Conservation (phyloP, 192 early-diverging fungal genomes). For the Coemansia asiatica region DNA sequence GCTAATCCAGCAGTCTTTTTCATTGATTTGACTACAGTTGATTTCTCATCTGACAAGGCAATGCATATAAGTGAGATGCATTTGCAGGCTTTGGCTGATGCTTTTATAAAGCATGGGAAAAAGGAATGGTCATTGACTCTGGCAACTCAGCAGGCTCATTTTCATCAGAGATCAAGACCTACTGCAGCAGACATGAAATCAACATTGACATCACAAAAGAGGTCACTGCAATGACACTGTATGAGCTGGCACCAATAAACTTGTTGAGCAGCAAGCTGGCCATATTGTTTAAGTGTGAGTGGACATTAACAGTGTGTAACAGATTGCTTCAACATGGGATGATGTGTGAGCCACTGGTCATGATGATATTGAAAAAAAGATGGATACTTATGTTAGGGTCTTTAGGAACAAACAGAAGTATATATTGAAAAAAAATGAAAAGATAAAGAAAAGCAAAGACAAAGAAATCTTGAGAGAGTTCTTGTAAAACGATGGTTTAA, state of each 20-base stretch:
- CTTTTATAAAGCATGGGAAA: conserved; percentile 23
- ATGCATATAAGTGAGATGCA: conserved; percentile 37
- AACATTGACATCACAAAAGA: conserved; percentile 38
- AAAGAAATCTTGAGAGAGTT: too few species aligned
- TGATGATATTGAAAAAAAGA: conserved; percentile 54
- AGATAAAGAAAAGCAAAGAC: too few species aligned
- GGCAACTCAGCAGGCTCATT: neutral
- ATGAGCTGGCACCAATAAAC: conserved; percentile 36
- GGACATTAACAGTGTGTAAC: conserved; percentile 24
- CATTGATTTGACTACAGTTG: conserved; percentile 60
- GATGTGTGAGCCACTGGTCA: conserved; percentile 23
- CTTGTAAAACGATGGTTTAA: too few species aligned
- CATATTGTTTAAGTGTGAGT: conserved; percentile 33
- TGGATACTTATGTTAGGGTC: too few species aligned
- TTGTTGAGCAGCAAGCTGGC: conserved; percentile 27
- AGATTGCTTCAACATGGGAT: conserved; percentile 24
- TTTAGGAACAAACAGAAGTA: too few species aligned
- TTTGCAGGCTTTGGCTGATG: conserved; percentile 30
- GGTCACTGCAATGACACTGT: conserved; percentile 18
- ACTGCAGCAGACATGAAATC: conserved; percentile 3
- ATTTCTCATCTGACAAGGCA: conserved; percentile 42
- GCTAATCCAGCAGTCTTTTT: conserved; percentile 70
- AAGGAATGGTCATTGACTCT: neutral
- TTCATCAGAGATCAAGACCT: conserved; percentile 8
- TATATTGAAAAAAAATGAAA: too few species aligned